These are phyloP conservation scores for Xylaria sp. DNA, from an alignment of 2,329 filamentous ascomycete genomes.

Conservation along the genomic window DNA sequence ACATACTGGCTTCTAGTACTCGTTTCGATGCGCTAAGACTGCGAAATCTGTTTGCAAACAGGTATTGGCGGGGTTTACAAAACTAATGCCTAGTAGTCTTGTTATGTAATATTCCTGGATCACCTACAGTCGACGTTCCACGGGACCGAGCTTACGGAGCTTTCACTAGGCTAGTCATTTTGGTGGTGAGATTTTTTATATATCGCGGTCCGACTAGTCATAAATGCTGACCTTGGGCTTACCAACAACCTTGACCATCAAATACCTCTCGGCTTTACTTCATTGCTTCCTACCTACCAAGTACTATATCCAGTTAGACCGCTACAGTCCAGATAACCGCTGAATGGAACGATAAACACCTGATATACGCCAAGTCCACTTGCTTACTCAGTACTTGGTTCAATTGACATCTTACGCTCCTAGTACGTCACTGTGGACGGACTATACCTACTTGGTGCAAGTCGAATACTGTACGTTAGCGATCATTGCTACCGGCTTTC, in stretches of 20 bases:
- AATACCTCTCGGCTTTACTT: background rate
- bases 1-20: background rate
- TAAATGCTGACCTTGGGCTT: background rate
- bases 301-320: conserved; percentile 6
- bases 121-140: background rate
- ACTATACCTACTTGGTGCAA: conserved; percentile 20
- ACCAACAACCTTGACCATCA: background rate
- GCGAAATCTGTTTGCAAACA: conserved; percentile 1
- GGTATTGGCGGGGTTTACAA: background rate
- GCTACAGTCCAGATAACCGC: background rate
- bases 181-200: background rate
- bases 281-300: background rate
- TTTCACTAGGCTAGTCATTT: conserved; percentile 5
- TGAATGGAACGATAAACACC: conserved; percentile 32
- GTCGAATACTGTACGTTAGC: background rate
- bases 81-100: background rate
- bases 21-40: background rate
- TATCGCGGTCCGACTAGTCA: background rate
- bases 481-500: background rate
- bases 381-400: conserved; percentile 13
- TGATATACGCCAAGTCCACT: conserved; percentile 32
- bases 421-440: conserved; percentile 21
- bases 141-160: conserved; percentile 24
- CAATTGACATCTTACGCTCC: conserved; percentile 7
- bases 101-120: conserved; percentile 1